Evolutionary conservation across 441 rosid species (phyloP), one percentile per base, ranked within the genome.

Genomic region (Adansonia madagascariensis): DNA sequence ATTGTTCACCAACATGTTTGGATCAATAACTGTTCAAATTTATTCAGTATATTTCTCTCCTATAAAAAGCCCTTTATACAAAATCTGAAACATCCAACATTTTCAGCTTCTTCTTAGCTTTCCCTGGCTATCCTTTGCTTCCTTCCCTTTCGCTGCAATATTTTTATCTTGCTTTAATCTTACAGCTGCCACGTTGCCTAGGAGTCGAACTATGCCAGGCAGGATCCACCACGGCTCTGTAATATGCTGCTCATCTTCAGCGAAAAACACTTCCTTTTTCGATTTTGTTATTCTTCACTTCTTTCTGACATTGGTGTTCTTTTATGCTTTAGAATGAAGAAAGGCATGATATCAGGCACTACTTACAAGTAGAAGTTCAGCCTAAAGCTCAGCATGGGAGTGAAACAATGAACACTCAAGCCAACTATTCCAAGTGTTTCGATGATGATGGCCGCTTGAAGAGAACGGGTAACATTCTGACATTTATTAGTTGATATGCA

Each of bases 371-470:
- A 46, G 91, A 88, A 76, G 84, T 69, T 11, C 88, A 81, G 27
- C 82, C 88, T 24, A 83, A 82, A 81, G 57, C 75, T 69, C 78
- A 35, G 11, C 47, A 3, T 12, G 87, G 80, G 39, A 77, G 49
- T 24, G 87, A 83, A 74, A 74, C 82, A 44, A 79, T 79, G 12
- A 62, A 82, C 74, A 55, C 84, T 69, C 80, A 71, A 56, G 15
- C 85, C 57, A 85, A 78, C 79, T 80, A 88, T 71, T 31, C 77
- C 83, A 87, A 86, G 80, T 82, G 87, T 76, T 86, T 87, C 8
- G 90, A 89, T 49, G 90, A 89, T 6, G 93, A 88, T 79, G 91
- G 93, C 62, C 91, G 87, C 64, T 70, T 81, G 75, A 86, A 86
- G 86, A 83, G 93, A 85, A 85, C 89, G 10, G 90, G 92, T 88